Conservation (phyloP, 2,329 filamentous ascomycete genomes). For the Colletotrichum godetiae region DNA sequence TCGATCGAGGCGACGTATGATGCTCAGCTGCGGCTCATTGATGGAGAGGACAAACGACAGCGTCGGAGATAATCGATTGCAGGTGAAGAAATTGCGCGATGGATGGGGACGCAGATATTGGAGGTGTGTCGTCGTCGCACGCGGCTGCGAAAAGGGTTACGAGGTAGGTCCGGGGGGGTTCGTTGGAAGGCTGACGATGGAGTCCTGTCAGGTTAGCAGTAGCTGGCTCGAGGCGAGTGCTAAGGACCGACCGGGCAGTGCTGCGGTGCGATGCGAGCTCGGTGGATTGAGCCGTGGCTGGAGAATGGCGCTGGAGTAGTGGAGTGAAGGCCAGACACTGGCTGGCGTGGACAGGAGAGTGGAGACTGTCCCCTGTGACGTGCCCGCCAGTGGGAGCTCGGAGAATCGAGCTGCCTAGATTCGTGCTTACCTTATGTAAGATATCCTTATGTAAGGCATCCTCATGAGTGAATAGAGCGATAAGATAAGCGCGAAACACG, state of each 20-base stretch:
- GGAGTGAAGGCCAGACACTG: conserved; percentile 9
- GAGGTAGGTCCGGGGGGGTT: background rate
- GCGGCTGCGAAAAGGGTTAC: background rate
- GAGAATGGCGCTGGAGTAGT: background rate
- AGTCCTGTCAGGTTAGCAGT: background rate
- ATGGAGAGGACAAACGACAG: conserved; percentile 8
- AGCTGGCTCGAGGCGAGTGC: conserved; percentile 5
- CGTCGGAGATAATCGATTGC: background rate
- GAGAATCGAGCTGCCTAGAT: conserved; percentile 2
- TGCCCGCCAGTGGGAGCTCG: background rate
- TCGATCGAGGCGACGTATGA: conserved; percentile 34
- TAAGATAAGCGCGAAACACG: background rate
- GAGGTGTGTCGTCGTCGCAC: conserved; percentile 5
- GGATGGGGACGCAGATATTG: background rate
- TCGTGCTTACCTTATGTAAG: conserved; percentile 18
- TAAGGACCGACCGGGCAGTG: background rate
- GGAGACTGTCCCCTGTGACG: conserved; percentile 7
- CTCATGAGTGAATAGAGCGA: no score
- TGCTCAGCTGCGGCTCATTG: conserved; percentile 27
- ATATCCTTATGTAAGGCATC: background rate
- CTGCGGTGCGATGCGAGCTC: conserved; percentile 18
- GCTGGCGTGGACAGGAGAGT: background rate
- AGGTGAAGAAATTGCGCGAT: background rate
- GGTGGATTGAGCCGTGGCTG: conserved; percentile 14
- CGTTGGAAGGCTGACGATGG: conserved; percentile 23